Percentiles rank a stretch among this genome's conserved stretches.
Evolutionary conservation across 176 grass and related monocot species (phyloP).

Genomic region (Carex scoparia): DNA sequence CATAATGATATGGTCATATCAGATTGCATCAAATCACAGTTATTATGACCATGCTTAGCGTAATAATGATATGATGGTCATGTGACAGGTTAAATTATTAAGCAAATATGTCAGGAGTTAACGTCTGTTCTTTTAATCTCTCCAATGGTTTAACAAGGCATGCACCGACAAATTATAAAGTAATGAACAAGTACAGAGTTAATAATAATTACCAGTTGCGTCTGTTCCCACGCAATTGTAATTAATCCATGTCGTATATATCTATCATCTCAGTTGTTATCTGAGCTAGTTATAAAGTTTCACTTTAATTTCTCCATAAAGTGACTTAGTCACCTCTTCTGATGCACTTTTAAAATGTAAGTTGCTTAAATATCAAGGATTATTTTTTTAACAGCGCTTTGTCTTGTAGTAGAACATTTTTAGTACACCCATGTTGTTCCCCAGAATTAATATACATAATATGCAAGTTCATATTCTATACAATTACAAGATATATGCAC

Average conservation of each 20-base stretch:
- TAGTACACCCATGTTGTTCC: background rate
- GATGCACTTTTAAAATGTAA: background rate
- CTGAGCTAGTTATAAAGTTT: background rate
- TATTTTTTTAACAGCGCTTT: background rate
- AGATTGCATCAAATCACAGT: background rate
- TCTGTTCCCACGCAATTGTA: background rate
- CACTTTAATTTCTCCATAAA: background rate
- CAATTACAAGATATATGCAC: too few relatives aligned
- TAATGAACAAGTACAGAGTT: background rate
- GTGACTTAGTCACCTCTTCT: background rate
- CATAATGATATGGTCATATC: background rate
- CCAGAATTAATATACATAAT: background rate
- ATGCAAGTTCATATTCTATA: too few relatives aligned
- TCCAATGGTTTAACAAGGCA: background rate
- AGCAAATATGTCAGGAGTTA: background rate
- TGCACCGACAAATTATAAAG: background rate
- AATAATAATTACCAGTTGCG: too few relatives aligned
- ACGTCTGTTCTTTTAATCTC: background rate
- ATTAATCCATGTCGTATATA: background rate
- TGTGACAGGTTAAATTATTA: background rate
- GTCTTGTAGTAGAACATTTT: background rate
- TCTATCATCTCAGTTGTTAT: conserved; percentile 9
- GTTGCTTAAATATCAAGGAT: conserved; percentile 5
- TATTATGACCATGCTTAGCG: background rate
- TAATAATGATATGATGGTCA: background rate